Percentiles rank a stretch among this genome's conserved stretches.
Conservation (phyloP, 768 basidiomycete species). For the Suillus clintonianus region DNA sequence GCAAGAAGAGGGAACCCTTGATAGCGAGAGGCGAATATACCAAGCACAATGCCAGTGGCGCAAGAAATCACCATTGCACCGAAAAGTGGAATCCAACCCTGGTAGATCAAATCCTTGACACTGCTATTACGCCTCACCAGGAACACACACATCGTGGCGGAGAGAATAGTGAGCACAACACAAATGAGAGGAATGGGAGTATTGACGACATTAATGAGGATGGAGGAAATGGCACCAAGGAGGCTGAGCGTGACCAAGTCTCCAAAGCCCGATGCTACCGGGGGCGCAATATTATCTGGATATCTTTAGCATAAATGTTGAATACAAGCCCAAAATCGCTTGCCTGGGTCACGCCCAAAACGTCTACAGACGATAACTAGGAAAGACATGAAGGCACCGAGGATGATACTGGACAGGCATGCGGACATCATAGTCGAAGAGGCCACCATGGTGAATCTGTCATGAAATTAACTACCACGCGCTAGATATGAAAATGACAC, state of each 20-base stretch:
- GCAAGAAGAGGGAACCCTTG: slow-evolving; percentile 87
- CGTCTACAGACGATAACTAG: slow-evolving; percentile 79
- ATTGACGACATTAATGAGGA: slow-evolving; percentile 64
- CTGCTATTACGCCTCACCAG: slow-evolving; percentile 65
- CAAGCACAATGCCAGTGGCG: slow-evolving; percentile 89
- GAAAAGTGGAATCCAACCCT: slow-evolving; percentile 91
- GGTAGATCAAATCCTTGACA: slow-evolving; percentile 69
- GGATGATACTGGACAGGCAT: slow-evolving; percentile 69
- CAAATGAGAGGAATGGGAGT: slow-evolving; percentile 65
- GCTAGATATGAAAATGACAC: slow-evolving; percentile 4
- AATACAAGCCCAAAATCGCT: slow-evolving; percentile 11
- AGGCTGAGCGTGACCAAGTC: slow-evolving; percentile 90
- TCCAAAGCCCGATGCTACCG: slow-evolving; percentile 89
- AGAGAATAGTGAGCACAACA: slow-evolving; percentile 49
- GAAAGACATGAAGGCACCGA: slow-evolving; percentile 91
- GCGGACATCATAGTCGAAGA: slow-evolving; percentile 81
- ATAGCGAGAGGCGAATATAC: slow-evolving; percentile 84
- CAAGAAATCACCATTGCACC: slow-evolving; percentile 86
- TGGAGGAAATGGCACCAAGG: slow-evolving; percentile 65
- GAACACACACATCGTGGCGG: slow-evolving; percentile 51
- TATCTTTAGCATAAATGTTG: neutral
- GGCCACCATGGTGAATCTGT: slow-evolving; percentile 75
- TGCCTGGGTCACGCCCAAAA: slow-evolving; percentile 84
- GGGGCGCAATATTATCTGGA: slow-evolving; percentile 93
- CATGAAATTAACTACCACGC: slow-evolving; percentile 7